A percentile compares a stretch with the other conserved stretches of the same genome.
Evolutionary conservation across 805 yeast genomes (phyloP).

Genomic region (Jamesozyma piceae): DNA sequence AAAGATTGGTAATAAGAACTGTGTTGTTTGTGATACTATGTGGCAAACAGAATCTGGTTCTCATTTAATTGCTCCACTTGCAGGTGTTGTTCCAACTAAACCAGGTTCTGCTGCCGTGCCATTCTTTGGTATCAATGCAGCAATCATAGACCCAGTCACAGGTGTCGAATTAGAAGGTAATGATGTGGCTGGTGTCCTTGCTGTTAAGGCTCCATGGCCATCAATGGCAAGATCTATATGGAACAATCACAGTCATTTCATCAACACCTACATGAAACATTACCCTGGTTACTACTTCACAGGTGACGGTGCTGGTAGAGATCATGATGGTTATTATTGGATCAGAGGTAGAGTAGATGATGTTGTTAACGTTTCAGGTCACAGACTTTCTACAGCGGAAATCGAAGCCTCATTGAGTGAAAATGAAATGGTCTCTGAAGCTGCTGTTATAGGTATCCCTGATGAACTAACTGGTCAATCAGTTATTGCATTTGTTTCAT

Average conservation of each 20-base stretch:
- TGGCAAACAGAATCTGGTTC: slow-evolving; percentile 99
- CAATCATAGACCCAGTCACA: slow-evolving; percentile 83
- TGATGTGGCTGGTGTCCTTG: slow-evolving; percentile 94
- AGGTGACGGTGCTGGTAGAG: slow-evolving; percentile 98
- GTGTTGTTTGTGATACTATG: slow-evolving; percentile 91
- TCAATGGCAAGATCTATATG: slow-evolving; percentile 96
- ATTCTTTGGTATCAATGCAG: slow-evolving; percentile 89
- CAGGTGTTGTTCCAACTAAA: slow-evolving; percentile 90
- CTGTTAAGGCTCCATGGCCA: slow-evolving; percentile 89
- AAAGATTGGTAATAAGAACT: slow-evolving; percentile 78
- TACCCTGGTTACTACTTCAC: slow-evolving; percentile 92
- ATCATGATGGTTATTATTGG: slow-evolving; percentile 94
- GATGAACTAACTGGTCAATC: slow-evolving; percentile 98
- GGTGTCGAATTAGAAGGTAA: slow-evolving; percentile 79
- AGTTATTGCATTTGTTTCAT: slow-evolving; percentile 85
- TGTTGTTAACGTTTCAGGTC: slow-evolving; percentile 96
- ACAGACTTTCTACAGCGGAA: slow-evolving; percentile 96
- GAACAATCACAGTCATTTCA: slow-evolving; percentile 75
- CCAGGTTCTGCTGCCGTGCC: slow-evolving; percentile 97
- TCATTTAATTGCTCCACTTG: slow-evolving; percentile 86
- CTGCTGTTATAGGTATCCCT: slow-evolving; percentile 92
- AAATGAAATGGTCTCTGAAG: slow-evolving; percentile 74
- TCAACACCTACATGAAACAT: slow-evolving; percentile 88
- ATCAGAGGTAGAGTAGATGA: slow-evolving; percentile 97
- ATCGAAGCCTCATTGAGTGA: slow-evolving; percentile 86